Evolutionary conservation across 495 filamentous ascomycete genomes (phyloP), one percentile per base, ranked within the genome.

Genomic region (Durotheca rogersii): DNA sequence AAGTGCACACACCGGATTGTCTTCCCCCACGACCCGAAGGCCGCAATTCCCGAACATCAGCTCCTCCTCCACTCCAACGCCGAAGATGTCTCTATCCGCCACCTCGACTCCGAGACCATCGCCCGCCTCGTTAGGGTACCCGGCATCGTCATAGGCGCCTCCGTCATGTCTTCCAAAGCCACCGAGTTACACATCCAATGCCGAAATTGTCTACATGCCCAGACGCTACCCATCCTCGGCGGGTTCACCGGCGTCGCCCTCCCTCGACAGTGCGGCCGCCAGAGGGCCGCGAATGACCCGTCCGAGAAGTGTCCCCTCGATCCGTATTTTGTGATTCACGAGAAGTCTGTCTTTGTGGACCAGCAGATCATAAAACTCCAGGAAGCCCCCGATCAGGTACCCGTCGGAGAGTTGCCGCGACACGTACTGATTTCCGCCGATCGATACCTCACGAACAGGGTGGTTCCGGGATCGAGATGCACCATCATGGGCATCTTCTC

Each of bases 361-460:
- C 94, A 97, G 60, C 94, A 99, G 64, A 88, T 97, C 35, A 84
- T 99, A 59, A 99, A 99, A 70, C 81, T 99, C 6, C 94, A 99
- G 67, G 94, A 99, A 70, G 94, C 94, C 9, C 94, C 94, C 4
- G 94, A 99, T 64, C 90, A 96, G 64, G 93, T 99, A 0, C 94
- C 94, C 1, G 94, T 99, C 1, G 94, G 94, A 67, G 94, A 99
- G 68, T 75, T 99, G 18, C 94, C 94, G 2, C 80, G 94, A 19
- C 94, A 97, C 65, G 92, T 97, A 35, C 79, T 96, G 47, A 87
- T 97, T 45, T 93, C 89, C 0, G 93, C 94, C 20, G 94, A 99
- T 62, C 83, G 94, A 10, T 97, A 99, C 62, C 78, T 99, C 14
- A 90, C 92, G 15, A 99, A 99, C 64, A 83, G 90, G 18, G 94